phyloP scores from a whole-genome alignment of 768 basidiomycete genomes.

The Gelatoporia subvermispora region DNA sequence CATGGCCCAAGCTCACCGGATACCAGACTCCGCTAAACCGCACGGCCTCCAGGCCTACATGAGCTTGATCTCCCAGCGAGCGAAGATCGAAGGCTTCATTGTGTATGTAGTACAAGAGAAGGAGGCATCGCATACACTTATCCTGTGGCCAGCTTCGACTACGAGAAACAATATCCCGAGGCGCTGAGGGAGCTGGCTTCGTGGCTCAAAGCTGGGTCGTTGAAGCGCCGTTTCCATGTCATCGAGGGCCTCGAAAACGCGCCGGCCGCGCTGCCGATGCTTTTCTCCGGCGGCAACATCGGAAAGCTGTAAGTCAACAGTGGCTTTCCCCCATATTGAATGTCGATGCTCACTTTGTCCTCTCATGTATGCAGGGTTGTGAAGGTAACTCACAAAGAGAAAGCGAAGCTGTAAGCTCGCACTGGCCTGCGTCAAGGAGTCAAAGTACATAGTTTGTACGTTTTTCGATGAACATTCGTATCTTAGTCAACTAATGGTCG shows the following conservation, averaged over 20 bases:
- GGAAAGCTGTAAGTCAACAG: slow-evolving; percentile 57
- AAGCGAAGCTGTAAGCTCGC: background rate
- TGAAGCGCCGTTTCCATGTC: slow-evolving; percentile 78
- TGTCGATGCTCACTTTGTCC: background rate
- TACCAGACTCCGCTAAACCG: slow-evolving; percentile 51
- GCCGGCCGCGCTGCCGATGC: slow-evolving; percentile 60
- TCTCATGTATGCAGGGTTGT: background rate
- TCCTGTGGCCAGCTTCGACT: slow-evolving; percentile 58
- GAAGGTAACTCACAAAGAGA: background rate
- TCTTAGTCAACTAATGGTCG: no score
- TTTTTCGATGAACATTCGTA: no score
- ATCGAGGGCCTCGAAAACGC: slow-evolving; percentile 73
- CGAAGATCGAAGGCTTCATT: slow-evolving; percentile 80
- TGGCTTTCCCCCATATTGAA: background rate
- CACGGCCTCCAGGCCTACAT: slow-evolving; percentile 64
- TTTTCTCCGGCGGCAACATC: slow-evolving; percentile 73
- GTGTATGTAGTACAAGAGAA: slow-evolving; percentile 42
- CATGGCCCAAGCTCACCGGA: background rate
- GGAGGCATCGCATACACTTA: background rate
- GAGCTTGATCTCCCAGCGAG: slow-evolving; percentile 70
- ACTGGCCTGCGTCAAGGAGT: no score
- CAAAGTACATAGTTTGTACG: no score
- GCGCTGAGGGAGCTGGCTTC: slow-evolving; percentile 54
- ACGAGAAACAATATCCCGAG: slow-evolving; percentile 50
- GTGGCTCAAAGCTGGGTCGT: slow-evolving; percentile 59